Base-by-base conservation (phyloP, 2,329 filamentous ascomycete genomes). In the Triangularia setosa region DNA sequence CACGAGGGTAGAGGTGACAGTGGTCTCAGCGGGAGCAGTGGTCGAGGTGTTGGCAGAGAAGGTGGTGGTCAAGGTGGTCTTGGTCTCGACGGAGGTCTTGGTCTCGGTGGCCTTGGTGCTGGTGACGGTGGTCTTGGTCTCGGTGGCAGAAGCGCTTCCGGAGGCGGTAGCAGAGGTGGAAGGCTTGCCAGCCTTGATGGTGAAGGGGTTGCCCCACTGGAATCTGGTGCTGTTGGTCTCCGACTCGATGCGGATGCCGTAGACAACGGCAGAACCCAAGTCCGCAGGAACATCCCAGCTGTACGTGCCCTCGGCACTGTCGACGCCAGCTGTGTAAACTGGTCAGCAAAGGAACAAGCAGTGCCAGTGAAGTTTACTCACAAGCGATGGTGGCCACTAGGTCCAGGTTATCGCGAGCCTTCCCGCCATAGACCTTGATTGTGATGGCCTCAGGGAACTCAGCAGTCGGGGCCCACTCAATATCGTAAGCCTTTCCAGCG, bases 131-230 rank as follows among this genome's bases (percentile, higher is more conserved):
- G 54, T 30, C 25, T 18, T 18, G 35, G 61, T 28, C 40, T 25
- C 18, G 57, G 63, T 23, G 24, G 30, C 24, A 14, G 52, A 16
- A 28, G 54, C 25, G 52, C 40, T 25, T 21, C 28, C 58, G 57
- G 23, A 30, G 25, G 30, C 21, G 35, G 56, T 30, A n/a, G n/a
- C 33, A 44, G 48, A 24, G 53, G 61, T 30, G 58, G 61, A 25
- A 25, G 44, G 14, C 27, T 65, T 62, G 62, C 35, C 63, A 4
- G 67, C 58, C n/a, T 54, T 24, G 24, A 87, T 85, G 72, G 78
- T 70, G 80, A 89, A 89, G 70, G 84, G 84, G 78, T 82, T 82
- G 63, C 84, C 86, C 81, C 83, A 88, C 81, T 89, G 85, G 81
- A 84, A 86, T 72, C 81, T 75, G 11, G 58, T 67, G 23, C 77